Base-by-base conservation (phyloP, 1,284 basidiomycete genomes). In the Exsudoporus floridanus region DNA sequence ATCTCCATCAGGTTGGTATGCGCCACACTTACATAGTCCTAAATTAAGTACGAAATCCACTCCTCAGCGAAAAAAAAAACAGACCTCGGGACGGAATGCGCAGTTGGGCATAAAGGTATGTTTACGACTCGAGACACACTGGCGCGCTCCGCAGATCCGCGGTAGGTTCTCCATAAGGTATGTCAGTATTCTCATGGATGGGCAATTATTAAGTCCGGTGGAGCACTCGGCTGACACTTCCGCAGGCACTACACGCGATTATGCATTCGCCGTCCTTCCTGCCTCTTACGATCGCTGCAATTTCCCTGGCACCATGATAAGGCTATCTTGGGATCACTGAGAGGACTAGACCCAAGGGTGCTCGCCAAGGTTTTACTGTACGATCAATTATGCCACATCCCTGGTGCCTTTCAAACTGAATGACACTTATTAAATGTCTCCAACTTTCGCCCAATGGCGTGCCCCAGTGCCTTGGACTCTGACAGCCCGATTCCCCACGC, bases 61-160 rank as follows among this genome's bases (percentile, higher is more conserved):
- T 5, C 36, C 28, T 35, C 40, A 38, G 40, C 50, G 42, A 58
- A 50, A 49, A 58, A 50, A 49, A 46, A 41, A 21, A 49, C 44
- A 44, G 13, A 50, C 48, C 49, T 67, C 52, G 63, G 51, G 54
- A 52, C 56, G 43, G 52, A 48, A 41, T 39, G 55, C 27, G 35
- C 49, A 48, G 45, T 40, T 37, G 31, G 36, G 36, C 36, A 30
- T 28, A 49, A 39, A 23, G 49, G 40, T 42, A 40, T 49, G 60
- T 47, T 41, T 8, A 41, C 39, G 18, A 43, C 33, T 44, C 44
- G 38, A 36, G 21, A 31, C 21, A 35, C 34, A 28, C 39, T 27
- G 43, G 39, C 52, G 46, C n/a, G 40, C 46, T 55, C 56, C 59
- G 54, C 55, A 66, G 64, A 71, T 70, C 68, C 69, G 66, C 60